Evolutionary conservation across 2,329 filamentous ascomycete species (phyloP), one percentile per base, ranked within the genome.

Genomic region (Pseudogymnoascus sp.): DNA sequence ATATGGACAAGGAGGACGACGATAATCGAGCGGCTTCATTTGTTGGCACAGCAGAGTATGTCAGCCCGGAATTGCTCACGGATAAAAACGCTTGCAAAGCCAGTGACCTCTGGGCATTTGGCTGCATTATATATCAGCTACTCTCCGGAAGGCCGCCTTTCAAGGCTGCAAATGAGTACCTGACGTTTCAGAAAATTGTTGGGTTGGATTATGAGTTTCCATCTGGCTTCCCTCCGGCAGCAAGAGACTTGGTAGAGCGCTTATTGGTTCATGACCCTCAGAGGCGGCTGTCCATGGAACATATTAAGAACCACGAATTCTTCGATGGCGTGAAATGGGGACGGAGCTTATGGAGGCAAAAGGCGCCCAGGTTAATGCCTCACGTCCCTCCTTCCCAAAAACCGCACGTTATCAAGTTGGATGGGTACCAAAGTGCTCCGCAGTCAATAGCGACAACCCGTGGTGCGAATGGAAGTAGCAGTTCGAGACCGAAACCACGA

Each of bases 181-280:
- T 94, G 72, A 99, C 94, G 0, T 99, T 99, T 72, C 94, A 99
- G 74, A 99, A 97, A 76, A 99, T 99, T 71, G 90, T 99, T 60
- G 88, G 84, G 33, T 80, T 99, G 45, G 93, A 99, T 61, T 99
- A 97, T 72, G 88, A 93, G 52, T 99, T 97, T 66, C 94, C 94
- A 0, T 76, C 84, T 29, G 92, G 91, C 1, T 99, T 99, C 69
- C 94, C 94, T 1, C 79, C 87, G 4, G 84, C 91, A 1, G 94
- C 94, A 18, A 87, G 87, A 64, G 94, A 99, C 74, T 79, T 99
- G 13, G 87, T 99, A 1, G 93, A 97, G 74, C 84, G 94, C 65
- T 85, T 96, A 48, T 79, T 99, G 12, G 93, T 99, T 1, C 79
- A 97, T 37, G 94, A 99, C 68, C 94, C 94, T 0, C 79, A 87